A percentile compares a stretch with the other conserved stretches of the same genome.
phyloP scores from a whole-genome alignment of 2,329 filamentous ascomycete genomes.

The Cladosporium cucumerinum region DNA sequence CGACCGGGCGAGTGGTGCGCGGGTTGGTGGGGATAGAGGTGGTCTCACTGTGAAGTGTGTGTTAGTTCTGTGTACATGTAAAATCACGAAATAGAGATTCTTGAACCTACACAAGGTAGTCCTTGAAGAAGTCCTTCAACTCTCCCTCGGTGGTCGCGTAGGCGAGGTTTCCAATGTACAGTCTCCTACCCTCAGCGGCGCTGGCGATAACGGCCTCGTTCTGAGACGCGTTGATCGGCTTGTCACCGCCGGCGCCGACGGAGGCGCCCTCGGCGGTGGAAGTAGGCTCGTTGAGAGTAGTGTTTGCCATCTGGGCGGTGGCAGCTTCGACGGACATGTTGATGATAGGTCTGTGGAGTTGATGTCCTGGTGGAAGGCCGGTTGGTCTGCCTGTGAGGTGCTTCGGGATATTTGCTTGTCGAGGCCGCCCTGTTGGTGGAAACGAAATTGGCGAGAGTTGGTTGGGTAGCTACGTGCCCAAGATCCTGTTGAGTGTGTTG shows the following conservation, averaged over 20 bases:
- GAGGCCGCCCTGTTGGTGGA: constrained; percentile 35
- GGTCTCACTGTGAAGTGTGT: constrained; percentile 67
- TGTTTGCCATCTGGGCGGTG: constrained; percentile 66
- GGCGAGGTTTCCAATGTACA: constrained; percentile 99
- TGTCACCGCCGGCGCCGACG: constrained; percentile 49
- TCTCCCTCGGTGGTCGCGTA: constrained; percentile 99
- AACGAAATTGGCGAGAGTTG: constrained; percentile 50
- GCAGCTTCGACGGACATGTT: constrained; percentile 91
- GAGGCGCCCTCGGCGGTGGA: constrained; percentile 55
- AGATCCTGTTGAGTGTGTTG: constrained; percentile 27
- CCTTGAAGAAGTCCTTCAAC: constrained; percentile 99
- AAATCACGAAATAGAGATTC: constrained; percentile 2
- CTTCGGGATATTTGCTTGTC: constrained; percentile 15
- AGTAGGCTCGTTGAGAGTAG: constrained; percentile 58
- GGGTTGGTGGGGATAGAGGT: constrained; percentile 99
- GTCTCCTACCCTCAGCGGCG: constrained; percentile 96
- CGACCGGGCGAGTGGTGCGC: constrained; percentile 95
- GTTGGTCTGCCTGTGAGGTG: constrained; percentile 34
- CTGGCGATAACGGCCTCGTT: constrained; percentile 93
- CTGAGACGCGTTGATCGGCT: constrained; percentile 69
- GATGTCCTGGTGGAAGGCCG: constrained; percentile 36
- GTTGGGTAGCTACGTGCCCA: constrained; percentile 51
- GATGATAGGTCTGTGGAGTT: constrained; percentile 46
- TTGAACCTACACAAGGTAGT: constrained; percentile 90
- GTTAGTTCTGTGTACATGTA: constrained; percentile 18